Evolutionary conservation across 83 land plant species (phyloP).

Genomic region (Picea mariana): DNA sequence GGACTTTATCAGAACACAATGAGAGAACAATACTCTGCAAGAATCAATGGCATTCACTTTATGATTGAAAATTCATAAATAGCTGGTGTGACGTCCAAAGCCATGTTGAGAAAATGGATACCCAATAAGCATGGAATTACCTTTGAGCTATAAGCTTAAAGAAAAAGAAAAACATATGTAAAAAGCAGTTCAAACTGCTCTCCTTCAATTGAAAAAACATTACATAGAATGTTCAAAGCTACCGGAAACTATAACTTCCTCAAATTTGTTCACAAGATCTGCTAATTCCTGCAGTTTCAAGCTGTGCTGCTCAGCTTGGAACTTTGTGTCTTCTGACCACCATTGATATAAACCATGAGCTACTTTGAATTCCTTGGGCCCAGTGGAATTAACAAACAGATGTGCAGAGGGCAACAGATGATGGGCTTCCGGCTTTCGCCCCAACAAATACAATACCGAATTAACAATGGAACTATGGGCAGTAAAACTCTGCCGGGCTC

Average conservation of each 20-base stretch:
- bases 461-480: conserved; percentile 9
- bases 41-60: no score
- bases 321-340: conserved; percentile 15
- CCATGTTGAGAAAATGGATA: no score
- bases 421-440: not conserved
- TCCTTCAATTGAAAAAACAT: no score
- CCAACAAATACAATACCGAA: not conserved
- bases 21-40: no score
- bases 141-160: no score
- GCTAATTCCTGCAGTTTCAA: not conserved
- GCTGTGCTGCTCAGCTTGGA: not conserved
- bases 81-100: no score
- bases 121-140: no score
- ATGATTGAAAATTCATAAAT: no score
- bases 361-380: not conserved
- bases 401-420: conserved; percentile 14
- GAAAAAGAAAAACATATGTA: no score
- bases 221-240: not conserved
- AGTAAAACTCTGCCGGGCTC: not conserved
- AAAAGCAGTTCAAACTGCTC: no score
- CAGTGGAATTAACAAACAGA: not conserved
- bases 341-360: conserved; percentile 11
- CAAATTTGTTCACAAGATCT: not conserved
- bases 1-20: no score
- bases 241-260: not conserved